phyloP scores from a whole-genome alignment of 2,329 filamentous ascomycete genomes.

The Zymoseptoria brevis region DNA sequence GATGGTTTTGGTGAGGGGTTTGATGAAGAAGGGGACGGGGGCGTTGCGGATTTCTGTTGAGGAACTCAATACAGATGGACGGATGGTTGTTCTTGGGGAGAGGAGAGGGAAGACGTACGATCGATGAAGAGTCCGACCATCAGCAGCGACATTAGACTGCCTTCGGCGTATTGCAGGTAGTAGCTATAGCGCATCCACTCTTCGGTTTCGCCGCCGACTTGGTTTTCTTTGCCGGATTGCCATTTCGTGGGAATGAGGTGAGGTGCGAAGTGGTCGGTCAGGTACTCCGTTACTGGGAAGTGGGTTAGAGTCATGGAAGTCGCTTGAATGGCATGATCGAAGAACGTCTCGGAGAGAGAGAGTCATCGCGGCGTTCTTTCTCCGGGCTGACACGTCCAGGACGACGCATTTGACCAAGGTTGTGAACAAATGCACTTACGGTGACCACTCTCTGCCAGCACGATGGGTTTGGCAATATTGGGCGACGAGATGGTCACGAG shows the following conservation, averaged over 20 bases:
- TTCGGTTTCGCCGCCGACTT: constrained; percentile 52
- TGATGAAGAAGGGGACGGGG: constrained; percentile 61
- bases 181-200: constrained; percentile 56
- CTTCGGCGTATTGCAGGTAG: constrained; percentile 78
- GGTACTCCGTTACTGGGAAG: constrained; percentile 60
- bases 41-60: constrained; percentile 35
- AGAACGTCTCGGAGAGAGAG: background rate
- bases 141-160: constrained; percentile 67
- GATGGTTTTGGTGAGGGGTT: constrained; percentile 52
- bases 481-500: constrained; percentile 57
- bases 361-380: too few relatives aligned
- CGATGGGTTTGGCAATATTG: constrained; percentile 39
- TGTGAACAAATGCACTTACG: background rate
- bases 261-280: constrained; percentile 58
- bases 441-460: constrained; percentile 71
- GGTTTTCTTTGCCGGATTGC: constrained; percentile 45
- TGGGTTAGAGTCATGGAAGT: background rate
- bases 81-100: too few relatives aligned
- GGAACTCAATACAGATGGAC: too few relatives aligned
- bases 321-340: background rate
- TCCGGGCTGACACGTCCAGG: too few relatives aligned
- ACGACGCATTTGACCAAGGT: too few relatives aligned
- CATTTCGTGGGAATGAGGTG: constrained; percentile 47
- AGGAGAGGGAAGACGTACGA: constrained; percentile 32
- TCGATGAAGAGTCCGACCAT: constrained; percentile 56